Evolutionary conservation across 2,329 filamentous ascomycete species (phyloP).

Genomic region (Alternaria gansuensis): DNA sequence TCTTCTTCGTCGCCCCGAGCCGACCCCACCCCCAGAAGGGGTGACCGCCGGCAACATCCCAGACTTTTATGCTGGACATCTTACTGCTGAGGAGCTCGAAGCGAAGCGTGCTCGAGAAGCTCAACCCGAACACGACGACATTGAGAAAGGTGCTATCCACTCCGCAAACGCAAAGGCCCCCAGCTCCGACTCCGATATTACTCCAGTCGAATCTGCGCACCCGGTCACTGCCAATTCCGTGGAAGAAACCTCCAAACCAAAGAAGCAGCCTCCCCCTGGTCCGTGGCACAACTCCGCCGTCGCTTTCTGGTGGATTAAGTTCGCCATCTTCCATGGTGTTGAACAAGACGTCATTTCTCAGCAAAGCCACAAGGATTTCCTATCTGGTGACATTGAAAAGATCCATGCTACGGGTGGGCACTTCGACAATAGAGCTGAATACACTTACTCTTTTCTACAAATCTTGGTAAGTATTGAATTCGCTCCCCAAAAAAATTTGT

Average conservation of each 20-base stretch:
- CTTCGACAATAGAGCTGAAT: slow-evolving; percentile 67
- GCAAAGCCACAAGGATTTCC: slow-evolving; percentile 54
- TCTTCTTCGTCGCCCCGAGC: slow-evolving; percentile 57
- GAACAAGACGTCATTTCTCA: slow-evolving; percentile 60
- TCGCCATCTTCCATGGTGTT: slow-evolving; percentile 60
- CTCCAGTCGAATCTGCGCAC: slow-evolving; percentile 19
- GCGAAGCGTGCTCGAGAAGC: slow-evolving; percentile 35
- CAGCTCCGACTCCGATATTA: slow-evolving; percentile 34
- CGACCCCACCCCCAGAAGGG: slow-evolving; percentile 55
- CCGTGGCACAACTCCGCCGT: slow-evolving; percentile 57
- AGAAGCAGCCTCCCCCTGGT: slow-evolving; percentile 46
- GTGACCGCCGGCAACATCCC: slow-evolving; percentile 53
- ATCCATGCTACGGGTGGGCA: slow-evolving; percentile 67
- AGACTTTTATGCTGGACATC: slow-evolving; percentile 66
- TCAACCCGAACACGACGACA: slow-evolving; percentile 28
- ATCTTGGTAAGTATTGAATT: slow-evolving; percentile 26
- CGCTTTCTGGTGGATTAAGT: slow-evolving; percentile 59
- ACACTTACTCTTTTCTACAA: slow-evolving; percentile 57
- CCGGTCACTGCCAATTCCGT: neutral
- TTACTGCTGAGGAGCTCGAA: slow-evolving; percentile 63
- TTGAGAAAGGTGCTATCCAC: slow-evolving; percentile 37
- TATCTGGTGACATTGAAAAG: slow-evolving; percentile 63
- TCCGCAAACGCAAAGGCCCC: slow-evolving; percentile 19
- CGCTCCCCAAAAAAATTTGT: too few species aligned
- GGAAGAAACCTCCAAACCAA: slow-evolving; percentile 28